Conservation (phyloP, 495 filamentous ascomycete species). For the Pyronema omphalodes region DNA sequence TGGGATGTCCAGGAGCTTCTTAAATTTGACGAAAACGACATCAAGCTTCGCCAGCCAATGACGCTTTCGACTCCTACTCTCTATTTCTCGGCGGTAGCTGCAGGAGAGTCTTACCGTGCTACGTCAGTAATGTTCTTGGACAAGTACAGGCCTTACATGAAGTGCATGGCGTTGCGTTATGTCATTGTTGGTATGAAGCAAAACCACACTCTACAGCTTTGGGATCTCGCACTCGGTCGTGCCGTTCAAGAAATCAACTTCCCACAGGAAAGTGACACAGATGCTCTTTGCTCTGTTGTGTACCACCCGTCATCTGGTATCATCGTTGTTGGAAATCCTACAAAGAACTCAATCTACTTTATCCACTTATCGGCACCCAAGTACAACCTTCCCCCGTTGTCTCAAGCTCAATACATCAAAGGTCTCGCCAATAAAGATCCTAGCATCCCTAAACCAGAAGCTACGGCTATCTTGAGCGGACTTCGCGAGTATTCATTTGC, state of each 20-base stretch:
- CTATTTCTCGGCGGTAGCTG: conserved; percentile 22
- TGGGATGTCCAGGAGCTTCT: conserved; percentile 81
- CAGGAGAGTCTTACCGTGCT: conserved; percentile 36
- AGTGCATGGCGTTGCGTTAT: conserved; percentile 72
- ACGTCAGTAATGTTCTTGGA: conserved; percentile 92
- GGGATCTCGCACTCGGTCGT: conserved; percentile 90
- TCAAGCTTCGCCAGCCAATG: conserved; percentile 20
- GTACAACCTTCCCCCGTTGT: conserved; percentile 60
- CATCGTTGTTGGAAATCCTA: conserved; percentile 87
- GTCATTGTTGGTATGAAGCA: conserved; percentile 96
- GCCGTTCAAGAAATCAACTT: conserved; percentile 93
- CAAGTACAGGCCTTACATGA: conserved; percentile 77
- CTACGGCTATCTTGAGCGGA: conserved; percentile 89
- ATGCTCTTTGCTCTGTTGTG: conserved; percentile 87
- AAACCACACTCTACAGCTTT: conserved; percentile 95
- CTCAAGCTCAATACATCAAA: conserved; percentile 70
- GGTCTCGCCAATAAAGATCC: conserved; percentile 54
- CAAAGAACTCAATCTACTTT: conserved; percentile 92
- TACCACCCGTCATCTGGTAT: conserved; percentile 83
- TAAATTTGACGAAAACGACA: conserved; percentile 36
- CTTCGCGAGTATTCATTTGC: conserved; percentile 84
- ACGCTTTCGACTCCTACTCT: conserved; percentile 16
- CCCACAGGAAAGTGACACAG: conserved; percentile 88
- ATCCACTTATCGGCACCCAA: conserved; percentile 82
- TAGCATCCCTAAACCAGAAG: conserved; percentile 61